A percentile compares a stretch with the other conserved stretches of the same genome.
phyloP scores from a whole-genome alignment of 2,329 filamentous ascomycete genomes.

The Xylaria multiplex region DNA sequence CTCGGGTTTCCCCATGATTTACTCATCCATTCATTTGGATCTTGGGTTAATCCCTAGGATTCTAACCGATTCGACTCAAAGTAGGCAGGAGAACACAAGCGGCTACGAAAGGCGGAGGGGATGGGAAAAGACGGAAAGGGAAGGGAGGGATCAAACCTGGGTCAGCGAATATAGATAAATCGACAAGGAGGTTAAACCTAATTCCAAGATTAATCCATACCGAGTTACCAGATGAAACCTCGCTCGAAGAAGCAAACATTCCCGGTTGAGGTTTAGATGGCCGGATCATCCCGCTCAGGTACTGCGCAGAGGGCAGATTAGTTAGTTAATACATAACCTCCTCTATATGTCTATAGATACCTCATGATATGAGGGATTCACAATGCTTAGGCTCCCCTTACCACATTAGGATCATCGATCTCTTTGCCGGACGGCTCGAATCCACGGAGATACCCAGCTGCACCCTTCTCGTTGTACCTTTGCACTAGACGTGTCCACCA shows the following conservation, averaged over 20 bases:
- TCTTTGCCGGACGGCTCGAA: neutral
- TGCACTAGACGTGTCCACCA: slow-evolving; percentile 17
- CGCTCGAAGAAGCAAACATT: no score
- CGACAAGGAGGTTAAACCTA: neutral
- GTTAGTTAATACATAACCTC: neutral
- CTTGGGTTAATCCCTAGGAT: neutral
- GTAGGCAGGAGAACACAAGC: neutral
- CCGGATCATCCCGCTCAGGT: neutral
- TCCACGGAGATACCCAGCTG: slow-evolving; percentile 1
- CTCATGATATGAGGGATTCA: neutral
- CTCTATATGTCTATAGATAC: neutral
- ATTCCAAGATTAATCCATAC: neutral
- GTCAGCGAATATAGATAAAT: slow-evolving; percentile 21
- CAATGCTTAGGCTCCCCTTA: neutral
- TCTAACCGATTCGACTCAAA: neutral
- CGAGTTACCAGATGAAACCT: neutral
- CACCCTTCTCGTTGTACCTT: neutral
- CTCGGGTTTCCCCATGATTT: neutral
- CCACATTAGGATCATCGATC: slow-evolving; percentile 1
- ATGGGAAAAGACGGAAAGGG: neutral
- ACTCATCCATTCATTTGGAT: neutral
- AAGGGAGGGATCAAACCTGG: slow-evolving; percentile 14
- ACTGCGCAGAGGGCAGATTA: neutral
- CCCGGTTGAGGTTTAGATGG: no score
- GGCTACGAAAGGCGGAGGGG: neutral